phyloP scores from a whole-genome alignment of 2,329 filamentous ascomycete species.

The Hymenoscyphus scutula region DNA sequence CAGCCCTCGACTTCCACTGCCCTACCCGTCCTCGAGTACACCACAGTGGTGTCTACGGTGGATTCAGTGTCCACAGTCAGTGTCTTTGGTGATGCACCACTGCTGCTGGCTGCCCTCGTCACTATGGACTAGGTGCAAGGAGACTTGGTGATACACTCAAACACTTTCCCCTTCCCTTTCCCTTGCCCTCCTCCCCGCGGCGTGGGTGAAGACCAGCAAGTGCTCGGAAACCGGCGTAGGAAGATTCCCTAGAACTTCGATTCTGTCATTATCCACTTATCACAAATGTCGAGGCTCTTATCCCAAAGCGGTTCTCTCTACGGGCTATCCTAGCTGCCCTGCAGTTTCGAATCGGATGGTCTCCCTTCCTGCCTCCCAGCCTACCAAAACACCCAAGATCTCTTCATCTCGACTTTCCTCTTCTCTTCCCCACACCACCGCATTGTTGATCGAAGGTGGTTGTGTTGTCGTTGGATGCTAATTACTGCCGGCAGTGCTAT shows the following conservation, averaged over 20 bases:
- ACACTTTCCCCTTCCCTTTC: background rate
- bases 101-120: background rate
- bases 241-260: background rate
- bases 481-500: slow-evolving; percentile 16
- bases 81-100: background rate
- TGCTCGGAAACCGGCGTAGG: background rate
- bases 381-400: background rate
- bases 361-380: background rate
- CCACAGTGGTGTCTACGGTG: background rate
- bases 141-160: slow-evolving; percentile 6
- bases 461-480: slow-evolving; percentile 18
- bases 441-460: slow-evolving; percentile 18
- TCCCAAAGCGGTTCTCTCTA: slow-evolving; percentile 1
- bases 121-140: background rate
- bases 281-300: background rate
- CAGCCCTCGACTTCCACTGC: background rate
- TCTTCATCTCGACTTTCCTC: slow-evolving; percentile 5
- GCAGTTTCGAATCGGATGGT: slow-evolving; percentile 13
- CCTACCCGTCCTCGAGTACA: background rate
- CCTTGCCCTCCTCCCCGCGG: background rate
- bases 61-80: background rate
- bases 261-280: background rate
- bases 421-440: slow-evolving; percentile 11
- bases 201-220: background rate
- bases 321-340: background rate